Evolutionary conservation across 139 green algal species (phyloP).

Genomic region (Mesotaenium endlicherianum): DNA sequence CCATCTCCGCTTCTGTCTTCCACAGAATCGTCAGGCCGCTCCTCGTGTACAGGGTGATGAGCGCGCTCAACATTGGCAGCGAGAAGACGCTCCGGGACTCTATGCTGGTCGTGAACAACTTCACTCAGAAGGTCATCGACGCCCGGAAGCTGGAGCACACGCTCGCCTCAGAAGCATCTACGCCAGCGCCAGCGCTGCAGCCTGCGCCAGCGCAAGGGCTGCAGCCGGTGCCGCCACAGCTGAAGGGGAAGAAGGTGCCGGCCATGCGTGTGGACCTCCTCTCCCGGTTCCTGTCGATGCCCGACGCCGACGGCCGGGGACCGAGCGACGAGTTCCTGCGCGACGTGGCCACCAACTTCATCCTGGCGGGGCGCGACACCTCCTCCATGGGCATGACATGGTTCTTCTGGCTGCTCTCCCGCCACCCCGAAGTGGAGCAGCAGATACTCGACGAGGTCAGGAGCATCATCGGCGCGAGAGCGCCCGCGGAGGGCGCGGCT

Average conservation of each 20-base stretch:
- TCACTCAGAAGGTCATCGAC: background rate
- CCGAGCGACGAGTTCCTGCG: conserved; percentile 5
- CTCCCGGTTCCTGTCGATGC: background rate
- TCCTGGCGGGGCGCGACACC: conserved; percentile 30
- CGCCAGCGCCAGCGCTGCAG: too few relatives aligned
- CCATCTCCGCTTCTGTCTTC: too few relatives aligned
- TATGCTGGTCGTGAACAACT: background rate
- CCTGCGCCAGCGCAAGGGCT: too few relatives aligned
- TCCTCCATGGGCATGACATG: conserved; percentile 1
- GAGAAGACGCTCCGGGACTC: too few relatives aligned
- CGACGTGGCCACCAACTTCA: conserved; percentile 20
- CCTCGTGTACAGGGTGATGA: too few relatives aligned
- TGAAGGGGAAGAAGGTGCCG: background rate
- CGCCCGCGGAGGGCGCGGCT: too few relatives aligned
- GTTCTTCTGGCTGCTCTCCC: background rate
- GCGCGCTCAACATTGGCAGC: too few relatives aligned
- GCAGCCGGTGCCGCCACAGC: background rate
- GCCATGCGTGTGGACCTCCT: conserved; percentile 1
- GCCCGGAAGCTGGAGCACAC: background rate
- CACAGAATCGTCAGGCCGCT: too few relatives aligned
- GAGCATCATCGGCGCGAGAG: too few relatives aligned
- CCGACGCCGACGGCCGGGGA: background rate
- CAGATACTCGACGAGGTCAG: conserved; percentile 2
- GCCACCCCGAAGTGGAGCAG: background rate
- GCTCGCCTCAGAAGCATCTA: too few relatives aligned